A percentile compares a stretch with the other conserved stretches of the same genome.
These are phyloP conservation scores for Ogataea neopini DNA, from an alignment of 805 yeast species.

Conservation along the genomic window DNA sequence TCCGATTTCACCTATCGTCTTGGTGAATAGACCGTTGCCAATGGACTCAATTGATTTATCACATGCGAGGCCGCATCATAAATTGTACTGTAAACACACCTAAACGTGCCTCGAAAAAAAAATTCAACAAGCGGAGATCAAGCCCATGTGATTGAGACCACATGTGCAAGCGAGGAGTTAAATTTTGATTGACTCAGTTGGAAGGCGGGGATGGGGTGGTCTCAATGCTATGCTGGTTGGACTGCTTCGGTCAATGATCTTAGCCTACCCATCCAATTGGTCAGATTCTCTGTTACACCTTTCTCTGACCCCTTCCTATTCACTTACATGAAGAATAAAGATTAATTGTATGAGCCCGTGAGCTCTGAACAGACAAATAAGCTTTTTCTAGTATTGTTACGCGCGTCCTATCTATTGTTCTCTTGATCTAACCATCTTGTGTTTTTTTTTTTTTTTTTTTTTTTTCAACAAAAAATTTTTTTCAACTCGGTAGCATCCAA, in stretches of 20 bases:
- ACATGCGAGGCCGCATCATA: too few relatives aligned
- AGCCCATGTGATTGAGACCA: not conserved
- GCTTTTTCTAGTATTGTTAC: not conserved
- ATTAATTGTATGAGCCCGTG: too few relatives aligned
- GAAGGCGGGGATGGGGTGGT: too few relatives aligned
- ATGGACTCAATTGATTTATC: too few relatives aligned
- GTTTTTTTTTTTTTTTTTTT: not conserved
- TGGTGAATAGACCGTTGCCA: too few relatives aligned
- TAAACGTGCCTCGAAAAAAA: too few relatives aligned
- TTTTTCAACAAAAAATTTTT: constrained; percentile 4
- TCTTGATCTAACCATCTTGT: not conserved
- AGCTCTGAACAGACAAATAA: not conserved
- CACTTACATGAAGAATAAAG: not conserved
- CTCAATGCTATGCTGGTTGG: too few relatives aligned
- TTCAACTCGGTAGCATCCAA: not conserved
- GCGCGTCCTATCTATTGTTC: constrained; percentile 4
- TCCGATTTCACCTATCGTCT: too few relatives aligned
- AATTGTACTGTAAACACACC: not conserved
- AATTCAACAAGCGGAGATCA: not conserved
- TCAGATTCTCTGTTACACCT: too few relatives aligned
- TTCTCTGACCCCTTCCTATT: too few relatives aligned
- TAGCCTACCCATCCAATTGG: too few relatives aligned
- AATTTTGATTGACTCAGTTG: too few relatives aligned
- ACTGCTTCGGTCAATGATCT: not conserved
- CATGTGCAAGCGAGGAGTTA: not conserved